phyloP scores from a whole-genome alignment of 148 eudicot species.

The Silene conica region DNA sequence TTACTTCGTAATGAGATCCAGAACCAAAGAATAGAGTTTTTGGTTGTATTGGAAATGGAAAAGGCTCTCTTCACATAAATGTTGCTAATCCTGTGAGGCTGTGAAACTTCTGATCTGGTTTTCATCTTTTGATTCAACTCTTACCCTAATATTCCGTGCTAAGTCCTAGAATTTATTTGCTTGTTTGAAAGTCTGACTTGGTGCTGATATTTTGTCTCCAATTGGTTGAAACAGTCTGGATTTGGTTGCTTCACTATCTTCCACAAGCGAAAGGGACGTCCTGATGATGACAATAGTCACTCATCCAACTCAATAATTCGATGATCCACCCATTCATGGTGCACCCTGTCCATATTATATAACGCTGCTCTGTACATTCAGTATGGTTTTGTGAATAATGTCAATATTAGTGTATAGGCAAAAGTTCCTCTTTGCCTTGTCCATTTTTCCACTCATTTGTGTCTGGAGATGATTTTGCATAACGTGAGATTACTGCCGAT shows the following conservation, averaged over 20 bases:
- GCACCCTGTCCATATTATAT: conserved; percentile 10
- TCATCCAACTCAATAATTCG: conserved; percentile 28
- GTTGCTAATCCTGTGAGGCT: no score
- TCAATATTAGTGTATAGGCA: background rate
- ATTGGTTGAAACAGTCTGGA: conserved; percentile 20
- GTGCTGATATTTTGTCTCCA: background rate
- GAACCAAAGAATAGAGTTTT: no score
- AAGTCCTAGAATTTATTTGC: background rate
- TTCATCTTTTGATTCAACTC: no score
- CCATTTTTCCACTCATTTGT: background rate
- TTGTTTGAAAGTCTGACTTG: background rate
- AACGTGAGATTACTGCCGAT: background rate
- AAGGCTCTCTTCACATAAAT: no score
- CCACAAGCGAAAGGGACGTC: background rate
- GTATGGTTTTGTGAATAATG: background rate
- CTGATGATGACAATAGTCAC: conserved; percentile 21
- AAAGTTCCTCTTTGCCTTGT: background rate
- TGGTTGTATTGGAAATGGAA: no score
- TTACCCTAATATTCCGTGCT: no score
- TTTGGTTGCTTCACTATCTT: conserved; percentile 18
- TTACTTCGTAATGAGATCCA: no score
- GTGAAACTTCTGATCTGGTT: no score
- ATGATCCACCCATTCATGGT: conserved; percentile 10
- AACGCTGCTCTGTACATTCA: conserved; percentile 7
- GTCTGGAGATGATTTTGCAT: background rate